Evolutionary conservation across 345 rosid genomes (phyloP), one percentile per base, ranked within the genome.

Genomic region (Rhizophora mangle): DNA sequence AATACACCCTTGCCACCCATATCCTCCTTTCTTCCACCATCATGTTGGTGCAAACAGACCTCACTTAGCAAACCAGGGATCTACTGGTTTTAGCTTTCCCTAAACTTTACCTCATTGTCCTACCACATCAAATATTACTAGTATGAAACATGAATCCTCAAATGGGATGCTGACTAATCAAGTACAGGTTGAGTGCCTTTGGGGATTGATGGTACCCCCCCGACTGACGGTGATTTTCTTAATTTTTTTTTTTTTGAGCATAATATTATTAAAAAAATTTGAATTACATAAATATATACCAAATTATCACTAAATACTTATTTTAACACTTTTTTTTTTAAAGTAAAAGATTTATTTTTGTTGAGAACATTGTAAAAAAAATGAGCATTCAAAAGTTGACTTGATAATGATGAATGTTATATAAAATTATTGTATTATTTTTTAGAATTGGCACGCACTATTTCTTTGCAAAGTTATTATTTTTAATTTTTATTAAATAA

Each of bases 161-260:
- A 57, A 73, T 59, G 80, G 75, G 71, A 78, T 77, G 61, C 63
- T 55, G 53, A 63, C 77, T 68, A 74, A 77, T 64, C 79, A 68
- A 58, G 69, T 67, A 32, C 88, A 82, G 29, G 59, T 53, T 56
- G 87, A 83, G 74, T 65, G 39, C 75, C 89, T 80, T 67, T 86
- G 79, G 70, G 71, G 77, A 62, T 73, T 68, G 89, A 89, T 19
- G 86, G 86, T 83, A 79, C 82, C 63, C 81, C 82, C 63, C 81
- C 87, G 64, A 91, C 95, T 6, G 92, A 89, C 68, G 96, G 89
- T 67, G 97, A 88, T 86, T 85, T 94, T 80, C 97, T 94, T 76
- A 84, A 88, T 76, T 24, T 24, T 24, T 24, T 24, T 24, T 24
- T 24, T 24, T 24, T 24, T 24, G 24, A 24, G 24, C 24, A 24